A percentile compares a stretch with the other conserved stretches of the same genome.
phyloP scores from a whole-genome alignment of 2,329 filamentous ascomycete genomes.

The Aureobasidium leucospermi region DNA sequence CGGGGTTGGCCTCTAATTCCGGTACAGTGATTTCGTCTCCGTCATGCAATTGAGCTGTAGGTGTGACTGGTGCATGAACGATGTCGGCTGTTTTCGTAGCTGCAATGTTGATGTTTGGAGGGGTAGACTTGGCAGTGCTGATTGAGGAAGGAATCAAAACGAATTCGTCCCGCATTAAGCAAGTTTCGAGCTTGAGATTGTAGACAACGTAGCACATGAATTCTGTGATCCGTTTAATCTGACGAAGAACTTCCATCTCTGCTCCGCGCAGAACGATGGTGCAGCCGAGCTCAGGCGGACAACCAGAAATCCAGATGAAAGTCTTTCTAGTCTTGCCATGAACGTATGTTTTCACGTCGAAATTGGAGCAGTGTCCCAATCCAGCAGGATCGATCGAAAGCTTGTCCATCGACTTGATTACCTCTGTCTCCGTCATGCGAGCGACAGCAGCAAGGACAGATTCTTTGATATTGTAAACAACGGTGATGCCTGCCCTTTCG shows the following conservation, averaged over 20 bases:
- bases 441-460: constrained; percentile 94
- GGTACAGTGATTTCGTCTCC: neutral
- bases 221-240: constrained; percentile 88
- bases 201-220: constrained; percentile 99
- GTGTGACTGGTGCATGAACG: neutral
- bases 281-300: constrained; percentile 81
- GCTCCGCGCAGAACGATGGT: constrained; percentile 88
- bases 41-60: neutral
- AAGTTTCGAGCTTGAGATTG: constrained; percentile 92
- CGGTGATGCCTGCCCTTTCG: constrained; percentile 80
- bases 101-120: neutral
- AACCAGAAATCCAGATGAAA: constrained; percentile 91
- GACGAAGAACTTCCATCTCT: constrained; percentile 60
- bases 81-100: neutral
- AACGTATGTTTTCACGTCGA: constrained; percentile 93
- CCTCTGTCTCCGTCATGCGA: constrained; percentile 80
- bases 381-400: constrained; percentile 67
- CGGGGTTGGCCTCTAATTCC: neutral
- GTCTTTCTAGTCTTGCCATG: constrained; percentile 82
- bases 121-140: neutral
- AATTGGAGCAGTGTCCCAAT: constrained; percentile 73
- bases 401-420: constrained; percentile 94
- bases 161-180: constrained; percentile 85
- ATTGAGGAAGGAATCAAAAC: constrained; percentile 62
- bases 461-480: constrained; percentile 93